A percentile compares a stretch with the other conserved stretches of the same genome.
Conservation (phyloP, 192 early-diverging fungal genomes). For the Cladochytrium replicatum region DNA sequence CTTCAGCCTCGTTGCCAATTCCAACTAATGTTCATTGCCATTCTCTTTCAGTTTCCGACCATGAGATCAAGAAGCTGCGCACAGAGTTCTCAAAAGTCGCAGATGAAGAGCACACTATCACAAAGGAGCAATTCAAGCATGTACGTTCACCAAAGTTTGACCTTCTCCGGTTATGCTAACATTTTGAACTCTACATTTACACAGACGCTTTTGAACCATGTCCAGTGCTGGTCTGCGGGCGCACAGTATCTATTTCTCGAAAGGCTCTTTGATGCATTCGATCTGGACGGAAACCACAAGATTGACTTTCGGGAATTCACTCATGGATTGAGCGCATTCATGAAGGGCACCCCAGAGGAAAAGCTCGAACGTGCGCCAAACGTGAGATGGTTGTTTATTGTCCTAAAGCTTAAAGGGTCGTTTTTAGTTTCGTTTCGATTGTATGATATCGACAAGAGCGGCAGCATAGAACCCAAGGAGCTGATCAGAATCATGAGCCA, state of each 20-base stretch:
- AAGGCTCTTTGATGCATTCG: conserved; percentile 69
- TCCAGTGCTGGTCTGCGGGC: conserved; percentile 42
- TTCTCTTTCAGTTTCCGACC: too few relatives aligned
- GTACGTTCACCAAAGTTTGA: conserved; percentile 31
- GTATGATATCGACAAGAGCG: conserved; percentile 71
- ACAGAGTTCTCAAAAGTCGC: conserved; percentile 28
- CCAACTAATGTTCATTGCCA: too few relatives aligned
- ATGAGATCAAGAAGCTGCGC: conserved; percentile 31
- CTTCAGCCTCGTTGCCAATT: too few relatives aligned
- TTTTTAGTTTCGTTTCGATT: conserved; percentile 61
- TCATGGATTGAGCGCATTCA: conserved; percentile 59
- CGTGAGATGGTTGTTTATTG: too few relatives aligned
- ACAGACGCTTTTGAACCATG: conserved; percentile 44
- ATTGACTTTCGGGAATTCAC: conserved; percentile 54
- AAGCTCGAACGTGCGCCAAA: conserved; percentile 60
- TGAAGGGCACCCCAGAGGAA: conserved; percentile 68
- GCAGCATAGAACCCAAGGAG: conserved; percentile 61
- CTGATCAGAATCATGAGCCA: conserved; percentile 62
- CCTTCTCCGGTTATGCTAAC: conserved; percentile 1
- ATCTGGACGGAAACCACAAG: conserved; percentile 50
- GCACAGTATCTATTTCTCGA: conserved; percentile 64
- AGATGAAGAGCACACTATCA: conserved; percentile 35
- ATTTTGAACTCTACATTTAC: not conserved
- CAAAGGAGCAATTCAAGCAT: conserved; percentile 61
- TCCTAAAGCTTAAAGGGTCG: too few relatives aligned